Conservation (phyloP, 2,329 filamentous ascomycete genomes). For the Thelonectria rubi region DNA sequence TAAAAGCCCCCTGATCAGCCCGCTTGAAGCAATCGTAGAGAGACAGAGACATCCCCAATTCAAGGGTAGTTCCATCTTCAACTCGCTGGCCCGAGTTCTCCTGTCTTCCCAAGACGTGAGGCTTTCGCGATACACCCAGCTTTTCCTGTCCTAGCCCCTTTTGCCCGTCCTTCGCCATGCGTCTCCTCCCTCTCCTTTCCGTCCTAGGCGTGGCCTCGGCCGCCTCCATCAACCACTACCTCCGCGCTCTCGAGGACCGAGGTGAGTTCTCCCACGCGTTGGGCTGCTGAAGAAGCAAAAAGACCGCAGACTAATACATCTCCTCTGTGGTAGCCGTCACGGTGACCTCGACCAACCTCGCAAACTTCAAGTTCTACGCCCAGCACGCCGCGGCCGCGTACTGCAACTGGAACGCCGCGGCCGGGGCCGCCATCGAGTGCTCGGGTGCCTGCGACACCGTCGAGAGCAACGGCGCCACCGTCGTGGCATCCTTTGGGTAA, state of each 20-base stretch:
- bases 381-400: constrained; percentile 63
- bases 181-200: constrained; percentile 38
- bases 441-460: constrained; percentile 55
- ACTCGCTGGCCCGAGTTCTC: background rate
- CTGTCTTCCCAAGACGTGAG: background rate
- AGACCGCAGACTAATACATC: background rate
- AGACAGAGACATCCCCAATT: background rate
- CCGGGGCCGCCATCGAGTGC: constrained; percentile 56
- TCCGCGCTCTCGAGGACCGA: constrained; percentile 44
- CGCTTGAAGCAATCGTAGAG: background rate
- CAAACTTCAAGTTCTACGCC: constrained; percentile 57
- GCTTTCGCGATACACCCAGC: no score
- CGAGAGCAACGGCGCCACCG: constrained; percentile 52
- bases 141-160: no score
- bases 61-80: background rate
- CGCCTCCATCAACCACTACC: constrained; percentile 40
- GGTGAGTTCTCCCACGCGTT: constrained; percentile 43
- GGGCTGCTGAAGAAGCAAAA: background rate
- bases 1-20: background rate
- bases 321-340: constrained; percentile 16
- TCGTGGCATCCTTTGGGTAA: constrained; percentile 55
- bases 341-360: constrained; percentile 47
- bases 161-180: constrained; percentile 32
- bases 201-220: constrained; percentile 41
- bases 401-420: constrained; percentile 57